Evolutionary conservation across 2,329 filamentous ascomycete species (phyloP).

Genomic region (Hirsutella minnesotensis): DNA sequence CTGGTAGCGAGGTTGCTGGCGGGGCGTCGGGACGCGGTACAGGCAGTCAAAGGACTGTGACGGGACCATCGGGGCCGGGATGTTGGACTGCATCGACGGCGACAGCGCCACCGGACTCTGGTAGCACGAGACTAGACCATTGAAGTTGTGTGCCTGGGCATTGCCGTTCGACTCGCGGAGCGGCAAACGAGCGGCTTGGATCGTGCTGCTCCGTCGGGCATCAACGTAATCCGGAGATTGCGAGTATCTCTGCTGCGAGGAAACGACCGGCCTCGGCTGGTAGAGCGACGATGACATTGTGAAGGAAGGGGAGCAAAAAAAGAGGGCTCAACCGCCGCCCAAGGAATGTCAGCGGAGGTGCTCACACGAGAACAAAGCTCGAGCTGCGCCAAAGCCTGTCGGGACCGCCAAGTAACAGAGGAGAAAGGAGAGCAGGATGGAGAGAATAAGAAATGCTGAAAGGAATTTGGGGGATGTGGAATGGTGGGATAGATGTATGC

Average conservation of each 20-base stretch:
- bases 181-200: slow-evolving; percentile 28
- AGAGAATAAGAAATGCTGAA: slow-evolving; percentile 29
- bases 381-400: slow-evolving; percentile 15
- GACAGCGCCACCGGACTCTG: slow-evolving; percentile 29
- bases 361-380: slow-evolving; percentile 14
- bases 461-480: slow-evolving; percentile 32
- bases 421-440: slow-evolving; percentile 17
- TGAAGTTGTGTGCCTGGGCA: slow-evolving; percentile 31
- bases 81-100: slow-evolving; percentile 32
- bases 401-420: slow-evolving; percentile 16
- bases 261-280: slow-evolving; percentile 33
- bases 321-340: slow-evolving; percentile 10
- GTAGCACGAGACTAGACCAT: slow-evolving; percentile 31
- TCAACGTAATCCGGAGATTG: slow-evolving; percentile 35
- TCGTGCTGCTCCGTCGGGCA: slow-evolving; percentile 26
- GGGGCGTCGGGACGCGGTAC: slow-evolving; percentile 23
- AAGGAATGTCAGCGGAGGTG: slow-evolving; percentile 20
- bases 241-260: slow-evolving; percentile 36
- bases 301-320: no score
- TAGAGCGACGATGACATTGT: slow-evolving; percentile 25
- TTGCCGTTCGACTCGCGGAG: slow-evolving; percentile 42
- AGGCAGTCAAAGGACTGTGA: slow-evolving; percentile 34
- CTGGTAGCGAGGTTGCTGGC: slow-evolving; percentile 23
- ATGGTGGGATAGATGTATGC: slow-evolving; percentile 30
- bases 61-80: slow-evolving; percentile 39